A percentile compares a stretch with the other conserved stretches of the same genome.
phyloP scores from a whole-genome alignment of 2,329 filamentous ascomycete genomes.

The Colletotrichum endophyticum region DNA sequence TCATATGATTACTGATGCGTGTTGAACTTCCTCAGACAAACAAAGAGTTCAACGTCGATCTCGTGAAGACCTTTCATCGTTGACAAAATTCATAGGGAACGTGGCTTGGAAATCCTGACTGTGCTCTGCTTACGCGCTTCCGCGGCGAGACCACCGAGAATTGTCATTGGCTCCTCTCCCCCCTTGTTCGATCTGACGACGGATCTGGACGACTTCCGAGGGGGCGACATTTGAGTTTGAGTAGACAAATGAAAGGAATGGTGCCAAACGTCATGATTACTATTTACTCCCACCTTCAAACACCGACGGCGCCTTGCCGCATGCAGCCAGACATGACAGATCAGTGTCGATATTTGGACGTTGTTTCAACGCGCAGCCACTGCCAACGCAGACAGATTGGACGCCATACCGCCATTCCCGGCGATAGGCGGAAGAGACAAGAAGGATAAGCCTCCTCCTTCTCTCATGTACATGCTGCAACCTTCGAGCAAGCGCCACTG shows the following conservation, averaged over 20 bases:
- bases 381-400: neutral
- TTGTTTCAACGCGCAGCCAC: neutral
- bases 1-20: neutral
- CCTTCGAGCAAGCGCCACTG: neutral
- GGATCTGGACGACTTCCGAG: neutral
- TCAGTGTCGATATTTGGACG: neutral
- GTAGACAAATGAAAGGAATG: neutral
- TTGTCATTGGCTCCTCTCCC: neutral
- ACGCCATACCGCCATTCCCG: neutral
- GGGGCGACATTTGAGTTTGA: neutral
- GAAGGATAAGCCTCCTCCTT: neutral
- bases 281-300: neutral
- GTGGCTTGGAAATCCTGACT: neutral
- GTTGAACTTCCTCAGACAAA: neutral
- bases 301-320: neutral
- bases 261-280: neutral
- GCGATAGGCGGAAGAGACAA: neutral
- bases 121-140: neutral
- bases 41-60: neutral
- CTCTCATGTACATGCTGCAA: neutral
- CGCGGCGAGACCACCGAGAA: neutral
- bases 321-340: slow-evolving; percentile 2
- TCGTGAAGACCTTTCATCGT: neutral
- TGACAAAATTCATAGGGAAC: neutral
- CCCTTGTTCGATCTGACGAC: neutral